These are phyloP conservation scores for Abrus pulchellus DNA, from an alignment of 306 rosid species.

Conservation along the genomic window DNA sequence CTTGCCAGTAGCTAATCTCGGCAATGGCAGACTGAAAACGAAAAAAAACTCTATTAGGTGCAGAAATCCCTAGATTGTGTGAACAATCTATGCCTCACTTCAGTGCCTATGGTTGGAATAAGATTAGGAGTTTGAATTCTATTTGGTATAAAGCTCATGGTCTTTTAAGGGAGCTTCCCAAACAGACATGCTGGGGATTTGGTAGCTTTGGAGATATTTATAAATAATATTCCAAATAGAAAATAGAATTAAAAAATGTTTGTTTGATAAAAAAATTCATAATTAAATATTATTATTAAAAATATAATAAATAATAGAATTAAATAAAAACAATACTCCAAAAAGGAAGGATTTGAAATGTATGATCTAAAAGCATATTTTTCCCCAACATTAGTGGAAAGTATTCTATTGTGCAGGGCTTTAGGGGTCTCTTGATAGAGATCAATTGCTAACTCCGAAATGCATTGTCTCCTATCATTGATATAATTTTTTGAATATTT, in stretches of 20 bases:
- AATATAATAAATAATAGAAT: too few relatives aligned
- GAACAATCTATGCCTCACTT: slow-evolving; percentile 16
- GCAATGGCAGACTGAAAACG: slow-evolving; percentile 84
- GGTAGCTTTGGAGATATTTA: not conserved
- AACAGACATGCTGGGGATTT: slow-evolving; percentile 17
- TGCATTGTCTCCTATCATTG: not conserved
- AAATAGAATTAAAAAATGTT: too few relatives aligned
- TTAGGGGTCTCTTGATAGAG: too few relatives aligned
- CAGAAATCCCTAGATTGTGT: not conserved
- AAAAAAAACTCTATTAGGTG: slow-evolving; percentile 32
- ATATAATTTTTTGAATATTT: slow-evolving; percentile 9
- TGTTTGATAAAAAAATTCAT: too few relatives aligned
- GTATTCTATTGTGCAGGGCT: too few relatives aligned
- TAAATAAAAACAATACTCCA: too few relatives aligned
- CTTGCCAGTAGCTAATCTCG: slow-evolving; percentile 93
- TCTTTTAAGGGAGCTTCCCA: slow-evolving; percentile 22
- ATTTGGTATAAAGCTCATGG: not conserved
- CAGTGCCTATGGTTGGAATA: not conserved
- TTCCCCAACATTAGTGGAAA: too few relatives aligned
- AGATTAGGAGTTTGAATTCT: not conserved
- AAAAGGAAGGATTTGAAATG: too few relatives aligned
- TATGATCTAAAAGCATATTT: too few relatives aligned
- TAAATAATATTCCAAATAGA: too few relatives aligned
- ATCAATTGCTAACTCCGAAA: too few relatives aligned
- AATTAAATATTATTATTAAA: too few relatives aligned